Conservation (phyloP, 345 rosid genomes). For the Arabidopsis suecica region DNA sequence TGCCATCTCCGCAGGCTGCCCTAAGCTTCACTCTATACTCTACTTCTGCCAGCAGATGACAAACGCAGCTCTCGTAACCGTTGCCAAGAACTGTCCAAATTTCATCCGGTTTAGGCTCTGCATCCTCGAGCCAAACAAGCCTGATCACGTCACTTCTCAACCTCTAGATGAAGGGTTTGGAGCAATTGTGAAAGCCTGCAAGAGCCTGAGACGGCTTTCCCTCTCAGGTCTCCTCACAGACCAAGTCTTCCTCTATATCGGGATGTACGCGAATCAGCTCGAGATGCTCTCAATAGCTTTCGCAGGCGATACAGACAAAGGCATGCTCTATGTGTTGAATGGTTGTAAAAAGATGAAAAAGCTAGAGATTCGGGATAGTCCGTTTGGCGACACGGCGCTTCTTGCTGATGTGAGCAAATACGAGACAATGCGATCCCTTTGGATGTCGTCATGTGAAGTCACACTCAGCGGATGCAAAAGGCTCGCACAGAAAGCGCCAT, state of each 20-base stretch:
- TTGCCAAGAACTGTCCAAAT: slow-evolving; percentile 84
- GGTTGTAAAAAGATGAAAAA: slow-evolving; percentile 91
- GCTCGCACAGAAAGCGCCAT: slow-evolving; percentile 72
- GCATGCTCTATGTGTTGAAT: slow-evolving; percentile 83
- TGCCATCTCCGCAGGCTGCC: slow-evolving; percentile 84
- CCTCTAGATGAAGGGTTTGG: slow-evolving; percentile 98
- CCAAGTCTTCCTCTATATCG: slow-evolving; percentile 79
- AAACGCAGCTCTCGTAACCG: slow-evolving; percentile 83
- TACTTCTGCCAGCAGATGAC: slow-evolving; percentile 98
- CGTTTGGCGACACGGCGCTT: slow-evolving; percentile 87
- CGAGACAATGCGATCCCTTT: slow-evolving; percentile 99
- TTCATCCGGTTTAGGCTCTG: slow-evolving; percentile 82
- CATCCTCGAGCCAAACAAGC: slow-evolving; percentile 76
- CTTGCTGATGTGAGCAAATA: slow-evolving; percentile 85
- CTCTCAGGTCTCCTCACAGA: slow-evolving; percentile 83
- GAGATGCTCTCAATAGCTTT: slow-evolving; percentile 98
- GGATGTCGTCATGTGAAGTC: slow-evolving; percentile 98
- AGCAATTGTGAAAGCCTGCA: slow-evolving; percentile 84
- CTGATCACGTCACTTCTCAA: slow-evolving; percentile 70
- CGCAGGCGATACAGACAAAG: slow-evolving; percentile 86
- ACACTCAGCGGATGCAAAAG: slow-evolving; percentile 88
- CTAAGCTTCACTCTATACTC: slow-evolving; percentile 79
- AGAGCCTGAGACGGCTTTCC: slow-evolving; percentile 71
- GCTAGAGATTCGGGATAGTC: slow-evolving; percentile 89
- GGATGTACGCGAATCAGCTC: slow-evolving; percentile 77